Evolutionary conservation across 495 filamentous ascomycete genomes (phyloP).

Genomic region (Aspergillus wentii): DNA sequence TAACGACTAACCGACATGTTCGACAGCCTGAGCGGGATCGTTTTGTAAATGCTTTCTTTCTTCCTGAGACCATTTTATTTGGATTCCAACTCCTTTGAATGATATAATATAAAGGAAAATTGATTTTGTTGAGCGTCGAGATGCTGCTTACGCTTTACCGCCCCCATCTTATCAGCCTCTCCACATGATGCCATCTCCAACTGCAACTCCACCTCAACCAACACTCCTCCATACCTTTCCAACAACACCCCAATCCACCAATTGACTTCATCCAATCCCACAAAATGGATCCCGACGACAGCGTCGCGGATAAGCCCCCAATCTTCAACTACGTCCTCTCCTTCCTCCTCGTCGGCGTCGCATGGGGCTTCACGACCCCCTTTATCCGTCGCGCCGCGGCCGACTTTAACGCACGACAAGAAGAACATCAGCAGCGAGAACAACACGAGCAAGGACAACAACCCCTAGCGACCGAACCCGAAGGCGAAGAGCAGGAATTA

Average conservation of each 20-base stretch:
- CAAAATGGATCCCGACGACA: slow-evolving; percentile 28
- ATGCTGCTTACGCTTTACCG: too few species aligned
- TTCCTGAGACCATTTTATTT: too few species aligned
- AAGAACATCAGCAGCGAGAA: slow-evolving; percentile 16
- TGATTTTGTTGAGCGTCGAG: too few species aligned
- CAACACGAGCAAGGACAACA: slow-evolving; percentile 9
- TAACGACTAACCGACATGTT: slow-evolving; percentile 11
- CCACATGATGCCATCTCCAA: neutral
- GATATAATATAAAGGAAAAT: too few species aligned
- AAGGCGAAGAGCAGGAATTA: slow-evolving; percentile 19
- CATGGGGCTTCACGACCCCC: slow-evolving; percentile 68
- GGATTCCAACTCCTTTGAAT: too few species aligned
- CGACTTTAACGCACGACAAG: slow-evolving; percentile 51
- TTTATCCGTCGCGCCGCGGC: slow-evolving; percentile 57
- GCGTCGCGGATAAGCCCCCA: slow-evolving; percentile 42
- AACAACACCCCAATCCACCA: neutral
- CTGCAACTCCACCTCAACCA: neutral
- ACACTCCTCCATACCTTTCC: neutral
- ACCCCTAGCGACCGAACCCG: slow-evolving; percentile 6
- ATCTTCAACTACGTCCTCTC: slow-evolving; percentile 76
- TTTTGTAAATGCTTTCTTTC: too few species aligned
- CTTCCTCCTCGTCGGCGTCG: slow-evolving; percentile 86
- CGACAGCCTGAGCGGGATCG: slow-evolving; percentile 10
- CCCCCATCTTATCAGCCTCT: too few species aligned
- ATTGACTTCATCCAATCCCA: neutral